Evolutionary conservation across 176 grass and related monocot species (phyloP), one percentile per base, ranked within the genome.

Genomic region (Oryza glumipatula): DNA sequence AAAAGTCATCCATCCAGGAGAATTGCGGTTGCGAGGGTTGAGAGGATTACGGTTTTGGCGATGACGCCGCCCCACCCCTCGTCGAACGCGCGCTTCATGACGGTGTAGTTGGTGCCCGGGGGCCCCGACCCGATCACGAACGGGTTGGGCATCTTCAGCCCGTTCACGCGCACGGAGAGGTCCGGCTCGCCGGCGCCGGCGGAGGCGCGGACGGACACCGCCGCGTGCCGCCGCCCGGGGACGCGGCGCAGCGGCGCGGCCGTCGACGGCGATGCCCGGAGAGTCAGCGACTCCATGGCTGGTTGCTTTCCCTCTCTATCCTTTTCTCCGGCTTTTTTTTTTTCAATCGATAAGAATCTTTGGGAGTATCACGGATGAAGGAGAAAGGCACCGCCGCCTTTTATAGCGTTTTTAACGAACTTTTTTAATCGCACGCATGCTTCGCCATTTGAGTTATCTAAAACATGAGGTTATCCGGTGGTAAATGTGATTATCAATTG

Each of bases 81-180:
- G 69, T 99, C 91, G 86, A 99, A 99, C 83, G 96, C 96, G 66
- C 96, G 88, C 86, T 94, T 99, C 96, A 96, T 99, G 79, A 99
- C 96, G 77, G 96, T 96, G 88, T 96, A 96, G 70, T 99, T 99
- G 88, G 96, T 99, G 46, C 96, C 93, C 5, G 96, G 96, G 13
- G 96, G 96, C 2, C 93, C 96, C 66, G 96, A 99, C 49, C 93
- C 96, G 88, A 99, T 98, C 78, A 98, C 96, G 87, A 98, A 98
- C 63, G 96, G 96, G 64, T 99, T 99, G 41, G 93, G 93, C 96
- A 99, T 90, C 83, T 91, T 81, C 86, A 99, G 80, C 30, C 96
- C 96, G 88, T 99, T 99, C 77, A 99, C 95, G 82, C 81, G 86
- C 73, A 95, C 91, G 22, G 89, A 93, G 23, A 95, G 85, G 80